Percentiles rank a stretch among this genome's conserved stretches.
phyloP scores from a whole-genome alignment of 495 filamentous ascomycete species.

The Margaritispora aquatica region DNA sequence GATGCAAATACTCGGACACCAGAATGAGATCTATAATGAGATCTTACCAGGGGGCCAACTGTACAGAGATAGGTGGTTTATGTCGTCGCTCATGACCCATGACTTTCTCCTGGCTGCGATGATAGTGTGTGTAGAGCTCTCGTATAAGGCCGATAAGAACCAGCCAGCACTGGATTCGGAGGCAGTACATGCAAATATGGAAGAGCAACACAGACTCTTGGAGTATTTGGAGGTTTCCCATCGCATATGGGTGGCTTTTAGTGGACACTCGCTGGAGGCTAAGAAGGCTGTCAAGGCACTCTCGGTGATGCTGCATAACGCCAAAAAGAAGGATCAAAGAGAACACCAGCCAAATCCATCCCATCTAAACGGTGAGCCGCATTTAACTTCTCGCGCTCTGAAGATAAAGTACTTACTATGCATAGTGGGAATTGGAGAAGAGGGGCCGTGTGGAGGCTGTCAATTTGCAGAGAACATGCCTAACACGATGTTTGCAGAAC shows the following conservation, averaged over 20 bases:
- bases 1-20: slow-evolving; percentile 30
- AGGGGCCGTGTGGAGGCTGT: background rate
- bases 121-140: slow-evolving; percentile 30
- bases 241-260: slow-evolving; percentile 8
- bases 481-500: background rate
- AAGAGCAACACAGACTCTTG: background rate
- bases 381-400: background rate
- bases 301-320: background rate
- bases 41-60: slow-evolving; percentile 32
- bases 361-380: background rate
- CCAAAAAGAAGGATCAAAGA: background rate
- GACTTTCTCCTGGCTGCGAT: slow-evolving; percentile 42
- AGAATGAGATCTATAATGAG: slow-evolving; percentile 32
- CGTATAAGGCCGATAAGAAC: background rate
- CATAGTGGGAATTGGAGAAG: background rate
- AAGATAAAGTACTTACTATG: background rate
- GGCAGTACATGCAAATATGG: background rate
- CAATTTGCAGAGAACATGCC: background rate
- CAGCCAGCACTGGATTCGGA: background rate
- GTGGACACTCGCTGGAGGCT: background rate
- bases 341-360: background rate
- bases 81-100: slow-evolving; percentile 34
- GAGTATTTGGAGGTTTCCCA: slow-evolving; percentile 1
- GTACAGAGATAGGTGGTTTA: slow-evolving; percentile 33
- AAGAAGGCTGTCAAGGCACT: slow-evolving; percentile 3